A percentile compares a stretch with the other conserved stretches of the same genome.
Conservation (phyloP, 2,329 filamentous ascomycete genomes). For the Calonectria henricotiae region DNA sequence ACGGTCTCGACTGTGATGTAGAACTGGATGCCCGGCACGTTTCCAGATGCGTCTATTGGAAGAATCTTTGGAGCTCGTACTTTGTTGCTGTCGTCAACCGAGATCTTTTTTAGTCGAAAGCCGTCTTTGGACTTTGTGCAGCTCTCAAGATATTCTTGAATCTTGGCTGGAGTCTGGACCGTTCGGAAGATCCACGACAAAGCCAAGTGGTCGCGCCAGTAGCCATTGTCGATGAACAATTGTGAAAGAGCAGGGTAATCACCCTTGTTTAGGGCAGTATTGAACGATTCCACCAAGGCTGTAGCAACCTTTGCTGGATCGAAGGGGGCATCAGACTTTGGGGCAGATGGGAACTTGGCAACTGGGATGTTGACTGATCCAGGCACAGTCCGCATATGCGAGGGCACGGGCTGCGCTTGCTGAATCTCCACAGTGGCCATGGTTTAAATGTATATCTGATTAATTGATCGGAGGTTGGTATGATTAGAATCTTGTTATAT, state of each 20-base stretch:
- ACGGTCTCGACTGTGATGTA: constrained; percentile 71
- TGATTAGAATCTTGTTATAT: background rate
- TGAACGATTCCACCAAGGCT: constrained; percentile 60
- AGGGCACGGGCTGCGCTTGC: constrained; percentile 47
- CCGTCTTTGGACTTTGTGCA: constrained; percentile 56
- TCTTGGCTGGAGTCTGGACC: constrained; percentile 61
- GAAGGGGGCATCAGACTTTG: constrained; percentile 49
- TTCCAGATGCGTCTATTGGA: constrained; percentile 67
- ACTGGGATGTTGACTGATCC: constrained; percentile 71
- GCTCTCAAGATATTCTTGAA: constrained; percentile 60
- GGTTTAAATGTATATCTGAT: constrained; percentile 9
- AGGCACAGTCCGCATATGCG: constrained; percentile 56
- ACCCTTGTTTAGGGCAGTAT: constrained; percentile 58
- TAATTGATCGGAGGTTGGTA: constrained; percentile 43
- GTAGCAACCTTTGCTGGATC: constrained; percentile 60
- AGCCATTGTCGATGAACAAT: constrained; percentile 60
- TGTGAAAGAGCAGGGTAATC: constrained; percentile 56
- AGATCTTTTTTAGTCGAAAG: constrained; percentile 62
- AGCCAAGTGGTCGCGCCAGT: constrained; percentile 74
- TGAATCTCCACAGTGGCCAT: constrained; percentile 48
- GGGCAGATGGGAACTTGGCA: constrained; percentile 61
- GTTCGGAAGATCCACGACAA: constrained; percentile 73
- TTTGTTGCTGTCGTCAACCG: constrained; percentile 64
- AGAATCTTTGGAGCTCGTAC: constrained; percentile 63
- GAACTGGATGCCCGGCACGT: constrained; percentile 69